phyloP scores from a whole-genome alignment of 495 filamentous ascomycete species.

The Geoglossum glabrum region DNA sequence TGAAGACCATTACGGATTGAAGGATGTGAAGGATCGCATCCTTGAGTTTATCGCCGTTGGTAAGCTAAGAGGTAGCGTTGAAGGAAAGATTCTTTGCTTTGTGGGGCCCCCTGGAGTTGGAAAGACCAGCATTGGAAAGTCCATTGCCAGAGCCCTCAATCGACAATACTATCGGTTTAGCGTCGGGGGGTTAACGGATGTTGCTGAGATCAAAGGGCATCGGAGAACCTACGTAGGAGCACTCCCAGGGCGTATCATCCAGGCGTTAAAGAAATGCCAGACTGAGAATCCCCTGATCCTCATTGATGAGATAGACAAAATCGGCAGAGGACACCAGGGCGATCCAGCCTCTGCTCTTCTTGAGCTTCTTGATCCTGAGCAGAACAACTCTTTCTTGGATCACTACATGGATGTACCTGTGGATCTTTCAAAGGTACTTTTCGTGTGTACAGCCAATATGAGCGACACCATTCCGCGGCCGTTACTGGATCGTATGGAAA shows the following conservation, averaged over 20 bases:
- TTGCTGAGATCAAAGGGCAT: constrained; percentile 99
- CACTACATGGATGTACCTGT: constrained; percentile 99
- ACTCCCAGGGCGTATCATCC: constrained; percentile 87
- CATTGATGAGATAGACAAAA: constrained; percentile 97
- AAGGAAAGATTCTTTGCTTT: constrained; percentile 96
- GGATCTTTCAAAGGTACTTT: constrained; percentile 91
- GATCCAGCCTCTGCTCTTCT: constrained; percentile 90
- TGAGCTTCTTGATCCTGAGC: constrained; percentile 90
- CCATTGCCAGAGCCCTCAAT: constrained; percentile 83
- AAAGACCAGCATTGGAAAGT: constrained; percentile 98
- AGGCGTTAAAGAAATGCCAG: constrained; percentile 96
- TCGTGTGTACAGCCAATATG: constrained; percentile 98
- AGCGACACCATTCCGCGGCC: constrained; percentile 95
- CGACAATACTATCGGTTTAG: constrained; percentile 96
- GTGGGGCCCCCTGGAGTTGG: constrained; percentile 93
- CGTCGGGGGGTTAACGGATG: constrained; percentile 89
- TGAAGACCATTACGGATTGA: constrained; percentile 91
- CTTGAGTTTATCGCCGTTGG: constrained; percentile 97
- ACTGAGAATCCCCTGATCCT: constrained; percentile 94
- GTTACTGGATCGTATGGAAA: constrained; percentile 91
- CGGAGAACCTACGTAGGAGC: constrained; percentile 93
- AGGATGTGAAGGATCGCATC: constrained; percentile 98
- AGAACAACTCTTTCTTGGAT: constrained; percentile 92
- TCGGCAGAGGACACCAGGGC: constrained; percentile 85
- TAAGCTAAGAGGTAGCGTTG: constrained; percentile 89